phyloP scores from a whole-genome alignment of 768 basidiomycete genomes.

The Antrodiella citrinella region DNA sequence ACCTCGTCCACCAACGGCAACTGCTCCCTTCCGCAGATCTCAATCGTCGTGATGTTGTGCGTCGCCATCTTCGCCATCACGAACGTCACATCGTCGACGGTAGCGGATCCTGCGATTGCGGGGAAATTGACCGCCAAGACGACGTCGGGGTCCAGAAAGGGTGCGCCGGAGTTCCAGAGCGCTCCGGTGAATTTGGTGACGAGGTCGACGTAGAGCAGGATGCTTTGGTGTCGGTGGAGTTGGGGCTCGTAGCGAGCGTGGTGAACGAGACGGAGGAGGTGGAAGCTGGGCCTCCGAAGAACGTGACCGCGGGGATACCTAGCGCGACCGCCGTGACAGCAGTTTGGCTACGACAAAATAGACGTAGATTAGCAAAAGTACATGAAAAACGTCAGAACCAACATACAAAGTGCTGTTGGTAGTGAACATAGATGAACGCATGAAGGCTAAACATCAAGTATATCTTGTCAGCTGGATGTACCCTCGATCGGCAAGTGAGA shows the following conservation, averaged over 20 bases:
- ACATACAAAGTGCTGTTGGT: not conserved
- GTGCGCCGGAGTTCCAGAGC: slow-evolving; percentile 14
- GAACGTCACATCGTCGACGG: too few species aligned
- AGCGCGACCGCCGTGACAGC: slow-evolving; percentile 3
- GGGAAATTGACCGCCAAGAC: not conserved
- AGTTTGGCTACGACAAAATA: slow-evolving; percentile 13
- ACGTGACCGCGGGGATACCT: slow-evolving; percentile 43
- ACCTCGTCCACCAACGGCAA: too few species aligned
- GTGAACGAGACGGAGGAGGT: slow-evolving; percentile 42
- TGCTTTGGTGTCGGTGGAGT: slow-evolving; percentile 30
- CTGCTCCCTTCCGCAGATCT: too few species aligned
- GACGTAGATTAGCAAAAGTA: too few species aligned
- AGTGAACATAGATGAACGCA: not conserved
- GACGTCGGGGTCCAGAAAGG: slow-evolving; percentile 24
- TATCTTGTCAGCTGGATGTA: not conserved
- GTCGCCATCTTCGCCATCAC: too few species aligned
- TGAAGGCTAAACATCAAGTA: not conserved
- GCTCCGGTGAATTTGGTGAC: slow-evolving; percentile 31
- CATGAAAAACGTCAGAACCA: not conserved
- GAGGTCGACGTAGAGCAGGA: slow-evolving; percentile 34
- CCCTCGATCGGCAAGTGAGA: not conserved
- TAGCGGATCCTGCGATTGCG: too few species aligned
- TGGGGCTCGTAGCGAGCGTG: slow-evolving; percentile 31
- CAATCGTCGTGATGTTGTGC: too few species aligned
- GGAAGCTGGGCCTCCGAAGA: slow-evolving; percentile 35